Evolutionary conservation across 2,329 filamentous ascomycete genomes (phyloP).

Genomic region (Claviceps sp.): DNA sequence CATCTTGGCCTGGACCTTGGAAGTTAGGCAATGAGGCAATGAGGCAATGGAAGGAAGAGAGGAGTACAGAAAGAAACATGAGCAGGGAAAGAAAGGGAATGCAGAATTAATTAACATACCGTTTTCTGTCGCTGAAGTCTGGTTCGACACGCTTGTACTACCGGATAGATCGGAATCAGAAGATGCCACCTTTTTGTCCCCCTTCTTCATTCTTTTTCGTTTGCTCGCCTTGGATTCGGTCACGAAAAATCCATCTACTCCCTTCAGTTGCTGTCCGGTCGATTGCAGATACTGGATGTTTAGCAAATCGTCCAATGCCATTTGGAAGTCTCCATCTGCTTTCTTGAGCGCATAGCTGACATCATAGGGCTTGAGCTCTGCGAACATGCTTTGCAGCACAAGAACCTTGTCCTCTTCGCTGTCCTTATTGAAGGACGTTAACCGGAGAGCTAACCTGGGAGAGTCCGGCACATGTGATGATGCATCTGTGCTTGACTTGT

Average conservation of each 20-base stretch:
- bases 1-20: slow-evolving; percentile 18
- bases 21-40: not conserved
- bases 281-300: slow-evolving; percentile 68
- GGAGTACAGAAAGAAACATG: too few relatives aligned
- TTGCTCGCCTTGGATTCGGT: slow-evolving; percentile 28
- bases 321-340: slow-evolving; percentile 50
- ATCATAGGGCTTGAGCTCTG: slow-evolving; percentile 50
- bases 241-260: slow-evolving; percentile 69
- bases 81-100: not conserved
- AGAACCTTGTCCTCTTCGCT: slow-evolving; percentile 48
- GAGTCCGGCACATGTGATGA: slow-evolving; percentile 14
- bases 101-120: not conserved
- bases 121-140: slow-evolving; percentile 3
- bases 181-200: slow-evolving; percentile 15
- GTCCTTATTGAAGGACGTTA: slow-evolving; percentile 23
- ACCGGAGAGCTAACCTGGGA: slow-evolving; percentile 11
- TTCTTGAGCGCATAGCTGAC: slow-evolving; percentile 56
- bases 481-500: slow-evolving; percentile 13
- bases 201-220: slow-evolving; percentile 23
- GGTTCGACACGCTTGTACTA: slow-evolving; percentile 9
- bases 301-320: slow-evolving; percentile 66
- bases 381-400: slow-evolving; percentile 58
- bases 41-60: too few relatives aligned
- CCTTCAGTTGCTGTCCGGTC: slow-evolving; percentile 48
- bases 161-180: slow-evolving; percentile 8